Evolutionary conservation across 257 asterid genomes (phyloP).

Genomic region (Sherardia arvensis): DNA sequence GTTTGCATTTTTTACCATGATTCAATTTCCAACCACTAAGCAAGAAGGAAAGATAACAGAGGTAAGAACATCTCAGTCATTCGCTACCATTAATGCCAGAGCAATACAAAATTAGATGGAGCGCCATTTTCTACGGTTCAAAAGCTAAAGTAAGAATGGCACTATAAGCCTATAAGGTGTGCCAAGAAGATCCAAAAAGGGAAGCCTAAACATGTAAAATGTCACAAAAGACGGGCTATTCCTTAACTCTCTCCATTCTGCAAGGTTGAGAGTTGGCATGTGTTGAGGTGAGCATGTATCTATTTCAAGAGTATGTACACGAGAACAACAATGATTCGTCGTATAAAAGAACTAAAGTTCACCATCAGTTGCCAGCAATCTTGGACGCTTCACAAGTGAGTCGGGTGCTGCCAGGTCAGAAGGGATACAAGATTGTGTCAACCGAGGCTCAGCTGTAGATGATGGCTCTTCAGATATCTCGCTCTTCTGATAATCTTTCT

Average conservation of each 20-base stretch:
- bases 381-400: not conserved
- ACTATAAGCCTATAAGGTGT: not conserved
- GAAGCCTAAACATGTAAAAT: not conserved
- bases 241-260: not conserved
- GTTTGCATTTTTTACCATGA: too few relatives aligned
- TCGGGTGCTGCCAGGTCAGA: not conserved
- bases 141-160: not conserved
- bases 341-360: not conserved
- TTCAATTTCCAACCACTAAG: too few relatives aligned
- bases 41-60: not conserved
- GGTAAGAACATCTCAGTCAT: not conserved
- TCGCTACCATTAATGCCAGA: not conserved
- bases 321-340: not conserved
- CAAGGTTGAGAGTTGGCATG: not conserved
- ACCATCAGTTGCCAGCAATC: not conserved
- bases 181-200: not conserved
- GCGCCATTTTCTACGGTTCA: not conserved
- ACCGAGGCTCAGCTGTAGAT: not conserved
- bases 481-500: slow-evolving; percentile 10
- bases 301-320: not conserved
- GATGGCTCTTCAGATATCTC: slow-evolving; percentile 18
- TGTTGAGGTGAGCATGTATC: not conserved
- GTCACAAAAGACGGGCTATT: not conserved
- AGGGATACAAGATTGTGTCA: not conserved
- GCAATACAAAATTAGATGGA: not conserved